Percentiles rank a stretch among this genome's conserved stretches.
phyloP scores from a whole-genome alignment of 352 stramenopile genomes.

The Aphanomyces euteiches region DNA sequence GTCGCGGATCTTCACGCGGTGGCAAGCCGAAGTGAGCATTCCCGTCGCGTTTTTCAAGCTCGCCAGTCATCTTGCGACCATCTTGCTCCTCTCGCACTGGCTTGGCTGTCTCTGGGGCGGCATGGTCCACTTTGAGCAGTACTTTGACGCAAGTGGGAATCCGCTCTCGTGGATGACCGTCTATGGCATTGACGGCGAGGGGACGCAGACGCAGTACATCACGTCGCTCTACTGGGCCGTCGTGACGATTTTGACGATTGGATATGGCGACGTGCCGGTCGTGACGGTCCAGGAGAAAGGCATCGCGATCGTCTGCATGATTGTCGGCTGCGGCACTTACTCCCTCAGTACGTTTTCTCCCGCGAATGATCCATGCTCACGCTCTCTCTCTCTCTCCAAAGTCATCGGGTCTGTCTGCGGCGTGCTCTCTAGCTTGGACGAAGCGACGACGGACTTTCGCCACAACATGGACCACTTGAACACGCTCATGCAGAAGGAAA shows the following conservation, averaged over 20 bases:
- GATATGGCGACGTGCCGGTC: constrained; percentile 79
- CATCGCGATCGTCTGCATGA: constrained; percentile 80
- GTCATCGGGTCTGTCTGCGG: constrained; percentile 30
- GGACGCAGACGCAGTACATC: constrained; percentile 63
- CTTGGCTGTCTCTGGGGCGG: constrained; percentile 83
- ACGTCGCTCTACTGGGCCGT: constrained; percentile 82
- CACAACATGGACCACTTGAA: constrained; percentile 31
- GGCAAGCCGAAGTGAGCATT: constrained; percentile 69
- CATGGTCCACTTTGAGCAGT: constrained; percentile 50
- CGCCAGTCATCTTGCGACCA: constrained; percentile 59
- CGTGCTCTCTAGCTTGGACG: constrained; percentile 22
- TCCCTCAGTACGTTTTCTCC: constrained; percentile 24
- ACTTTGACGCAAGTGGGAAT: constrained; percentile 55
- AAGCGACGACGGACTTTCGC: constrained; percentile 30
- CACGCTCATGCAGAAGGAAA: constrained; percentile 23
- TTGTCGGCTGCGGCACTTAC: constrained; percentile 36
- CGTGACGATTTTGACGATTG: constrained; percentile 82
- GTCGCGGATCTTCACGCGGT: constrained; percentile 70
- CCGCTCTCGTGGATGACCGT: constrained; percentile 50
- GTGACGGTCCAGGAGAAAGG: constrained; percentile 67
- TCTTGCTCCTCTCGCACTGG: constrained; percentile 53
- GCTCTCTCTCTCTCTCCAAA: background rate
- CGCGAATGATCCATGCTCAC: background rate
- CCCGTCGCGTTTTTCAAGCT: constrained; percentile 72
- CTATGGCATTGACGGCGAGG: constrained; percentile 36